These are phyloP conservation scores for Dothistroma pini DNA, from an alignment of 2,329 filamentous ascomycete genomes.

Conservation along the genomic window DNA sequence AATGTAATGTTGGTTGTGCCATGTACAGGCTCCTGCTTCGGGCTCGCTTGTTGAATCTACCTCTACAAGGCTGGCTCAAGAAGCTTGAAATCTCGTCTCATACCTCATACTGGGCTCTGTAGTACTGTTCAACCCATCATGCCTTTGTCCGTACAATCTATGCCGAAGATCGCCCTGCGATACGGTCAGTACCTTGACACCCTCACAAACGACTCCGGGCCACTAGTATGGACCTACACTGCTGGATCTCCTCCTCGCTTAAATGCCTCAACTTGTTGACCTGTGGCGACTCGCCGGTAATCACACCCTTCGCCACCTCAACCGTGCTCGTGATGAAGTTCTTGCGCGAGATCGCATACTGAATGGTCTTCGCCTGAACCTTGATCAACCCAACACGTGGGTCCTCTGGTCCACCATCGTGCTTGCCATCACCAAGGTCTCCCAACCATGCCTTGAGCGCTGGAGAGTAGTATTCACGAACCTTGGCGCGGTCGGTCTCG, in stretches of 20 bases:
- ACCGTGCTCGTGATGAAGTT: constrained; percentile 61
- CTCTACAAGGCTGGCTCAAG: neutral
- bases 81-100: neutral
- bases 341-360: constrained; percentile 63
- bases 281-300: constrained; percentile 66
- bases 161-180: constrained; percentile 10
- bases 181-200: constrained; percentile 1
- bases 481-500: constrained; percentile 62
- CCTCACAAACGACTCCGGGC: neutral
- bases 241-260: constrained; percentile 59
- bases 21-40: neutral
- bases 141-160: neutral
- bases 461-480: constrained; percentile 72
- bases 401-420: constrained; percentile 77
- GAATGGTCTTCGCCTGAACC: constrained; percentile 67
- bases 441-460: constrained; percentile 80
- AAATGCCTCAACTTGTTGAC: constrained; percentile 77
- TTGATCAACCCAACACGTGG: constrained; percentile 79
- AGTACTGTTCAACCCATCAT: neutral
- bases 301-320: constrained; percentile 70
- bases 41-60: neutral
- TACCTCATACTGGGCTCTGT: neutral
- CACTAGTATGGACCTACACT: constrained; percentile 43
- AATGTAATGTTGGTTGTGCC: neutral
- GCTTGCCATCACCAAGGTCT: constrained; percentile 75